Conservation (phyloP, 306 rosid genomes). For the Cicer bijugum region DNA sequence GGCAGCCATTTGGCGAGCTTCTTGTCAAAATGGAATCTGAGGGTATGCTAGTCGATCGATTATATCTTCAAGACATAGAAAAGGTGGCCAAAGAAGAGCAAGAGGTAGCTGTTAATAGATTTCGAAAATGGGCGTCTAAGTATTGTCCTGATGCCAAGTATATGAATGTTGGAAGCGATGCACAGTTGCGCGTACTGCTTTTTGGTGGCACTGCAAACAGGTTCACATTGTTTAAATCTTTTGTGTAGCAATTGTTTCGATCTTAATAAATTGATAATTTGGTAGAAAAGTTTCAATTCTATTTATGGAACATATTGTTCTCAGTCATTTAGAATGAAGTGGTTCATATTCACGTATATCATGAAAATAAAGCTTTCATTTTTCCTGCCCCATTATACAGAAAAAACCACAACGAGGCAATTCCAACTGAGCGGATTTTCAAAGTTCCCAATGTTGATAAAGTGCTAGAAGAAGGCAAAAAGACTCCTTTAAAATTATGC, state of each 20-base stretch:
- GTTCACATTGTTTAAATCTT: conserved; percentile 49
- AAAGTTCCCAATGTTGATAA: conserved; percentile 76
- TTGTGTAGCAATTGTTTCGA: conserved; percentile 32
- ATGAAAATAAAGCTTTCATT: conserved; percentile 21
- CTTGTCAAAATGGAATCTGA: conserved; percentile 88
- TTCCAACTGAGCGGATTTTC: conserved; percentile 69
- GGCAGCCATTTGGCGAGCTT: conserved; percentile 91
- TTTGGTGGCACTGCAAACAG: conserved; percentile 88
- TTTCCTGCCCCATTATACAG: conserved; percentile 53
- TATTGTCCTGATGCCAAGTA: conserved; percentile 85
- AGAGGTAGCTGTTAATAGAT: conserved; percentile 74
- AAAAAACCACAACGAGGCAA: conserved; percentile 56
- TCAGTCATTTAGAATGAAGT: conserved; percentile 24
- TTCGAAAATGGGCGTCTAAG: conserved; percentile 86
- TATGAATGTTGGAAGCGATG: conserved; percentile 98
- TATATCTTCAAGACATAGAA: conserved; percentile 80
- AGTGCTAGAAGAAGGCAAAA: conserved; percentile 79
- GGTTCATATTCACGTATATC: not conserved
- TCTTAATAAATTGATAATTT: conserved; percentile 28
- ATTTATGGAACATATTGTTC: conserved; percentile 27
- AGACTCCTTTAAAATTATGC: conserved; percentile 63
- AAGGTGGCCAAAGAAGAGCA: conserved; percentile 87
- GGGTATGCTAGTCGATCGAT: conserved; percentile 93
- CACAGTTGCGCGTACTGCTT: conserved; percentile 81
- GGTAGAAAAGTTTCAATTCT: not conserved